Evolutionary conservation across 768 basidiomycete species (phyloP).

Genomic region (Lentinula boryana): DNA sequence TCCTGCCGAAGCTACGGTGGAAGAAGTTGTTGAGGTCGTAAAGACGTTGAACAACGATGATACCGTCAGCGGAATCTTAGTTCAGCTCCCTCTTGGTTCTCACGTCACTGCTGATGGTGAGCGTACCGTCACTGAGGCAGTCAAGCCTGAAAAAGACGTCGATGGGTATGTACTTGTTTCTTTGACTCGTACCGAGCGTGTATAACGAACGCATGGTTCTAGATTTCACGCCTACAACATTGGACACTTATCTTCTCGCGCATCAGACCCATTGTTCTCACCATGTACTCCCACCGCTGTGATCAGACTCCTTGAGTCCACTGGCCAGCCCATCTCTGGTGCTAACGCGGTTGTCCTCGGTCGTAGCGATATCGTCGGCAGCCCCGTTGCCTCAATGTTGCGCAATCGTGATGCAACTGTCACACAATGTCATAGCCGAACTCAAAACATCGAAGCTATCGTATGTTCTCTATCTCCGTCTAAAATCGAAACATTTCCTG

Average conservation of each 20-base stretch:
- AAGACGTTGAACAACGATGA: constrained; percentile 80
- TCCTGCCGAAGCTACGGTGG: constrained; percentile 61
- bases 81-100: constrained; percentile 89
- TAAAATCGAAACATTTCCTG: constrained; percentile 1
- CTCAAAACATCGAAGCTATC: constrained; percentile 73
- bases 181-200: background rate
- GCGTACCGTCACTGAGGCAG: constrained; percentile 88
- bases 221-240: constrained; percentile 99
- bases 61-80: constrained; percentile 80
- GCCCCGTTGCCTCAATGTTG: constrained; percentile 88
- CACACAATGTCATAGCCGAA: constrained; percentile 94
- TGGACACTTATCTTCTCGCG: constrained; percentile 87
- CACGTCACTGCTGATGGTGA: constrained; percentile 81
- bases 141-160: constrained; percentile 92
- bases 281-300: constrained; percentile 96
- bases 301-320: constrained; percentile 83
- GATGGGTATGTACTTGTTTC: constrained; percentile 64
- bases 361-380: constrained; percentile 96
- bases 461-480: constrained; percentile 35
- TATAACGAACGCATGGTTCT: background rate
- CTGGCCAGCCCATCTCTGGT: constrained; percentile 73
- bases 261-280: constrained; percentile 81
- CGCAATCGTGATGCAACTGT: constrained; percentile 91
- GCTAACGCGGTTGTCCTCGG: constrained; percentile 89
- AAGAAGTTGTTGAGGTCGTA: constrained; percentile 73